phyloP scores from a whole-genome alignment of 1,284 basidiomycete genomes.

The Paramarasmius palmivorus region DNA sequence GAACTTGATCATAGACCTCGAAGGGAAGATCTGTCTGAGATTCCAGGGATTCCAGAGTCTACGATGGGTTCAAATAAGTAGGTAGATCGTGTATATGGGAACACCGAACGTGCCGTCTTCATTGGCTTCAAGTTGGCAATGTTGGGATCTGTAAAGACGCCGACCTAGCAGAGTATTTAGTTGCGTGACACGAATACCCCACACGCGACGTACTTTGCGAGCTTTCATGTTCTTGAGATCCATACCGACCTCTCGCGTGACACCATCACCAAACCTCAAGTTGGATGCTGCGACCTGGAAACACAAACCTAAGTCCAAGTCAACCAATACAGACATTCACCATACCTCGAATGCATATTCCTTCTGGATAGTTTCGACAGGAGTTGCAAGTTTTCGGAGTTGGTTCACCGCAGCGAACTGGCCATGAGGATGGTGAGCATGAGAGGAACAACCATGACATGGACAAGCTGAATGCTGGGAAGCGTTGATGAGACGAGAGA shows the following conservation, averaged over 20 bases:
- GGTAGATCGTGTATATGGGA: neutral
- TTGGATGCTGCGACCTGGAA: constrained; percentile 87
- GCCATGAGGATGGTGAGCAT: constrained; percentile 35
- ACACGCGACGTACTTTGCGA: constrained; percentile 54
- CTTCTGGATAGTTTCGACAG: constrained; percentile 75
- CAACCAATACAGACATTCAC: neutral
- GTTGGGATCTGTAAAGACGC: constrained; percentile 90
- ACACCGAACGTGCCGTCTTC: constrained; percentile 60
- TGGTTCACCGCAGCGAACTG: constrained; percentile 57
- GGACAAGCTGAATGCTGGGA: constrained; percentile 75
- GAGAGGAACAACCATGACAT: constrained; percentile 65
- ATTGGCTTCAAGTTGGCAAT: constrained; percentile 83
- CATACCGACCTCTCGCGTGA: constrained; percentile 91
- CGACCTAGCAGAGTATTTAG: constrained; percentile 60
- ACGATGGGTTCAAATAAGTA: constrained; percentile 2
- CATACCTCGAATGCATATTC: constrained; percentile 95
- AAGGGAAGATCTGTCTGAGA: constrained; percentile 73
- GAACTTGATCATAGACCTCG: constrained; percentile 83
- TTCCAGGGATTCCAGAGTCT: constrained; percentile 82
- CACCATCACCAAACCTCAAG: constrained; percentile 86
- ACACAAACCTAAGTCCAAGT: constrained; percentile 10
- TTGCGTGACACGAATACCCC: constrained; percentile 8
- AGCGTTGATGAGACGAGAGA: constrained; percentile 70
- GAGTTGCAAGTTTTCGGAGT: constrained; percentile 80
- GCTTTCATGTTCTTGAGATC: constrained; percentile 91